phyloP scores from a whole-genome alignment of 2,329 filamentous ascomycete genomes.

The Emmonsia crescens region DNA sequence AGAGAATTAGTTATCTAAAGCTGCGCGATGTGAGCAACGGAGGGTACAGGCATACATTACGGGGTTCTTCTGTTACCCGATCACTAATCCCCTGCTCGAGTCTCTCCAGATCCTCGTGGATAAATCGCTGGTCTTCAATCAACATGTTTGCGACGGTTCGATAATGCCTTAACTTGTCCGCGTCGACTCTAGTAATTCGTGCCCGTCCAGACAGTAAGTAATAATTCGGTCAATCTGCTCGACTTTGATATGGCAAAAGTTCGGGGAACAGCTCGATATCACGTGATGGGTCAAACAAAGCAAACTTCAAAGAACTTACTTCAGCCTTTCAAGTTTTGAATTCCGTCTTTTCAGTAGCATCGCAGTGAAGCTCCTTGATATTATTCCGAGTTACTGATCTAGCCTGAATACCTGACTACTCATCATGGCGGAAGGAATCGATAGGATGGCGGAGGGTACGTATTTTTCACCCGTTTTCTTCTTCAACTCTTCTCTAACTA shows the following conservation, averaged over 20 bases:
- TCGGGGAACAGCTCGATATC: background rate
- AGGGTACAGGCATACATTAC: slow-evolving; percentile 53
- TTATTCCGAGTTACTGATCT: background rate
- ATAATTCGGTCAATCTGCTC: background rate
- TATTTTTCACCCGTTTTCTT: background rate
- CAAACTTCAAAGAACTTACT: background rate
- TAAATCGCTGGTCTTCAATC: slow-evolving; percentile 82
- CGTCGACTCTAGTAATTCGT: background rate
- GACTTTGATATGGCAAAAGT: background rate
- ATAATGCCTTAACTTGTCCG: background rate
- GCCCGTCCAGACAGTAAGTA: background rate
- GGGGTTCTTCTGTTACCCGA: slow-evolving; percentile 77
- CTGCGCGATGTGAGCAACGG: slow-evolving; percentile 3
- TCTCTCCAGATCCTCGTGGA: slow-evolving; percentile 93
- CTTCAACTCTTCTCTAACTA: background rate
- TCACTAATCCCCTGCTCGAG: slow-evolving; percentile 90
- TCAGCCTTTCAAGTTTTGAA: background rate
- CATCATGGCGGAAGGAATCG: slow-evolving; percentile 85
- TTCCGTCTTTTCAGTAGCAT: background rate
- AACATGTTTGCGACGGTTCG: slow-evolving; percentile 46
- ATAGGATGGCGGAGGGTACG: slow-evolving; percentile 70
- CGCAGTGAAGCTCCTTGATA: background rate
- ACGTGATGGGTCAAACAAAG: slow-evolving; percentile 2
- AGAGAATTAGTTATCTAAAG: slow-evolving; percentile 13
- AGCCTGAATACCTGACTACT: background rate